Evolutionary conservation across 495 filamentous ascomycete species (phyloP), one percentile per base, ranked within the genome.

Genomic region (Penicillium goetzii): DNA sequence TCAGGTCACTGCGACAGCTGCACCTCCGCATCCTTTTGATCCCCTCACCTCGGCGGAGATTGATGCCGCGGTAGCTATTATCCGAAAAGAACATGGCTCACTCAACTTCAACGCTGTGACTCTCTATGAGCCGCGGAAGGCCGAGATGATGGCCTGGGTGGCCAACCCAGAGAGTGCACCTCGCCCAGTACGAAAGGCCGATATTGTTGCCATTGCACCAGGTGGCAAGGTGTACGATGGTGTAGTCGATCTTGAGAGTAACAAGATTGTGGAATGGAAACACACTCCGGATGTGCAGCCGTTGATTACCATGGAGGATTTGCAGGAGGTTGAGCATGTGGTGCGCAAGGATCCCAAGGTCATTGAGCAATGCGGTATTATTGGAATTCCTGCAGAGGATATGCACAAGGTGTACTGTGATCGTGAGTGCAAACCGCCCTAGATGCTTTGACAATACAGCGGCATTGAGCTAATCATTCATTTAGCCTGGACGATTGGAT

Each of bases 401-500:
- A 97, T 96, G 92, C 74, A 92, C 74, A 95, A 94, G 77, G 91
- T 96, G 43, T 95, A 95, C 75, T 96, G 92, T 76, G 90, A 93
- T 72, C 89, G 89, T 91, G 73, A 80, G 88, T 86, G 11, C 15
- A 36, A 11, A 32, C 12, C 9, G 14, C n/a, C n/a, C n/a, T 43
- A 9, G 41, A 38, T 3, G 7, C 28, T 14, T 21, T 17, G 52
- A 34, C 12, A 15, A 38, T 5, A 32, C 8, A 38, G 14, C 21
- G 11, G n/a, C 25, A 30, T n/a, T 51, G n/a, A 7, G 8, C 55
- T 61, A 47, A 61, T 15, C 17, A 21, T 15, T 36, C 26, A 38
- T 45, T 14, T 65, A 91, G 92, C 93, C 14, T 97, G 93, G 93
- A 97, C 93, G 15, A 97, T 97, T 76, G 93, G 93, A 21, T 96